Conservation (phyloP, 176 grass and related monocot species). For the Rhipidocladum racemiflorum region DNA sequence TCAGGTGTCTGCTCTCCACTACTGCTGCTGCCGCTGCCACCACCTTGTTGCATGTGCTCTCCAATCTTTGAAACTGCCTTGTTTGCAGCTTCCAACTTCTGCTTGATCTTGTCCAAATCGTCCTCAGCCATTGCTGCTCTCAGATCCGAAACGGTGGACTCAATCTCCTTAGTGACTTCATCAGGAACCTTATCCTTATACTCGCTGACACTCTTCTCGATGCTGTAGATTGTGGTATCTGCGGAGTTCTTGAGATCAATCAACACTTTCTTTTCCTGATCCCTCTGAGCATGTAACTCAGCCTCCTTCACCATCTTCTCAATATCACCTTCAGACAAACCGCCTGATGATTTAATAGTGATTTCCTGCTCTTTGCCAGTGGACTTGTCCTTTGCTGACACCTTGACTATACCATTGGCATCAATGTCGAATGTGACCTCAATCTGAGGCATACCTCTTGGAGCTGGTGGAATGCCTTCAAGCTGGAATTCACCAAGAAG, state of each 20-base stretch:
- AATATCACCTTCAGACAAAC: constrained; percentile 82
- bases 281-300: constrained; percentile 79
- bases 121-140: constrained; percentile 70
- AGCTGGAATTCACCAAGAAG: constrained; percentile 96
- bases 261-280: constrained; percentile 82
- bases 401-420: constrained; percentile 96
- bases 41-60: constrained; percentile 73
- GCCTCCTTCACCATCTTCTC: constrained; percentile 97
- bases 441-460: constrained; percentile 87
- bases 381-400: constrained; percentile 85
- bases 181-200: constrained; percentile 84
- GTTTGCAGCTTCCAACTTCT: constrained; percentile 88
- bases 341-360: constrained; percentile 93
- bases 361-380: constrained; percentile 92
- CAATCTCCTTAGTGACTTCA: constrained; percentile 66
- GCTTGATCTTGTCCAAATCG: constrained; percentile 84
- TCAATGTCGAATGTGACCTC: constrained; percentile 95
- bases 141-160: constrained; percentile 72
- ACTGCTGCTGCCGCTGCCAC: constrained; percentile 24
- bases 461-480: constrained; percentile 85
- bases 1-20: constrained; percentile 70
- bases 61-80: constrained; percentile 96
- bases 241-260: constrained; percentile 85
- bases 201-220: constrained; percentile 91
- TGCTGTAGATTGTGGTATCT: constrained; percentile 88